A percentile compares a stretch with the other conserved stretches of the same genome.
Evolutionary conservation across 2,329 filamentous ascomycete genomes (phyloP).

Genomic region (Fonsecaea pedrosoi): DNA sequence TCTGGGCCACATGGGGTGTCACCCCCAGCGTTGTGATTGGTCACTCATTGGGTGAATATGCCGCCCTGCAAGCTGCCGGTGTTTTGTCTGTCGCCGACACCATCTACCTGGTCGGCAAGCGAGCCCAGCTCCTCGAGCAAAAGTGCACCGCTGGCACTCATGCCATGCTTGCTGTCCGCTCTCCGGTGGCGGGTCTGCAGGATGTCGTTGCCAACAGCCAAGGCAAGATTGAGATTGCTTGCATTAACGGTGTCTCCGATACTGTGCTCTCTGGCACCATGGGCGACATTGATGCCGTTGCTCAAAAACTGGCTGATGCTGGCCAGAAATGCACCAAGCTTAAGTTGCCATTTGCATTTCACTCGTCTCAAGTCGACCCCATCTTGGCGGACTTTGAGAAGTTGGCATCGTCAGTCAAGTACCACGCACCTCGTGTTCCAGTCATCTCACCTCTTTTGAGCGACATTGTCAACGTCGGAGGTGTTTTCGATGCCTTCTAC

Average conservation of each 20-base stretch:
- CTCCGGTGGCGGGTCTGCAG: conserved; percentile 46
- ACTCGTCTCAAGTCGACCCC: conserved; percentile 55
- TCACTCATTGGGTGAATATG: conserved; percentile 53
- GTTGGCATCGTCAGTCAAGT: conserved; percentile 47
- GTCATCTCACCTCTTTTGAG: conserved; percentile 56
- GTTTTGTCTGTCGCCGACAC: conserved; percentile 48
- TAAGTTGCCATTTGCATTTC: conserved; percentile 55
- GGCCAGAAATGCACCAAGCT: conserved; percentile 52
- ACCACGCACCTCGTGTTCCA: conserved; percentile 50
- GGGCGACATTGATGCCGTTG: conserved; percentile 47
- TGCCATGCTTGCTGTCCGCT: conserved; percentile 54
- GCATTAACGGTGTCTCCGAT: conserved; percentile 53
- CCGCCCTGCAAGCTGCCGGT: conserved; percentile 50
- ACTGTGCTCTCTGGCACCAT: conserved; percentile 52
- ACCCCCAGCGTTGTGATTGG: conserved; percentile 50
- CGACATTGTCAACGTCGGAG: conserved; percentile 49
- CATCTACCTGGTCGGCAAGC: conserved; percentile 50
- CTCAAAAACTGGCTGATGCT: conserved; percentile 46
- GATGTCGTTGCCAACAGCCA: conserved; percentile 41
- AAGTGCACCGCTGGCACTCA: conserved; percentile 52
- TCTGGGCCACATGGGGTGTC: conserved; percentile 49
- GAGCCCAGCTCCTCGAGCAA: conserved; percentile 51
- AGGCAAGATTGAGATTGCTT: conserved; percentile 46
- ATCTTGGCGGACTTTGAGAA: conserved; percentile 52
- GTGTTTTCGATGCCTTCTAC: conserved; percentile 49